Evolutionary conservation across 2,329 filamentous ascomycete genomes (phyloP), one percentile per base, ranked within the genome.

Genomic region (Hymenoscyphus albidus): DNA sequence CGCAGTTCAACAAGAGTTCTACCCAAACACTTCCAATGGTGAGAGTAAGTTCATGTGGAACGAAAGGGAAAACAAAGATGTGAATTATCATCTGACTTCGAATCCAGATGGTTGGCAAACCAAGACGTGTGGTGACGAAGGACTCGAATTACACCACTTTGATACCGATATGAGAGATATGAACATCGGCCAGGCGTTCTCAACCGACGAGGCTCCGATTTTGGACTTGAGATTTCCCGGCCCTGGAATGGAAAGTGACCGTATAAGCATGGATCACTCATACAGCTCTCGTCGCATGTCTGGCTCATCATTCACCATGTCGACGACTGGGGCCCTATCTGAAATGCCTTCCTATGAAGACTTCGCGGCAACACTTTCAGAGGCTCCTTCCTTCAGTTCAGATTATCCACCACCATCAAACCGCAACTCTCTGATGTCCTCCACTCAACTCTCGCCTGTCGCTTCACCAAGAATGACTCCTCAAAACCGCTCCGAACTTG

Each of bases 311-410:
- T 90, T 90, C 72, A 89, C 88, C 48, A 83, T 91, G 78, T 91
- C 89, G 16, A 90, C 85, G 0, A 83, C 83, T 54, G 83, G 87
- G 27, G 82, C 81, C 27, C 78, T 89, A 54, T 88, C 87, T 5
- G 88, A 91, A 70, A 85, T 90, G 75, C 82, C 87, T 59, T 86
- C 87, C 3, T 91, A 89, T 73, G 88, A 92, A 64, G 88, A 92
- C 68, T 85, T 89, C 72, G 87, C 88, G 16, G 80, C 88, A 31
- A 81, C 85, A 27, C 76, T 88, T 64, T 89, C 88, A 7, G 88
- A 91, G 68, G 85, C 86, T 44, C 84, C 86, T 39, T 89, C 88
- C 13, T 89, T 88, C 76, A 80, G 78, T 69, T 87, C 86, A 7
- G 86, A 89, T 71, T 90, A 88, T 73, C 88, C 88, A 56, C 83